phyloP scores from a whole-genome alignment of 306 rosid genomes.

The Casuarina glauca region DNA sequence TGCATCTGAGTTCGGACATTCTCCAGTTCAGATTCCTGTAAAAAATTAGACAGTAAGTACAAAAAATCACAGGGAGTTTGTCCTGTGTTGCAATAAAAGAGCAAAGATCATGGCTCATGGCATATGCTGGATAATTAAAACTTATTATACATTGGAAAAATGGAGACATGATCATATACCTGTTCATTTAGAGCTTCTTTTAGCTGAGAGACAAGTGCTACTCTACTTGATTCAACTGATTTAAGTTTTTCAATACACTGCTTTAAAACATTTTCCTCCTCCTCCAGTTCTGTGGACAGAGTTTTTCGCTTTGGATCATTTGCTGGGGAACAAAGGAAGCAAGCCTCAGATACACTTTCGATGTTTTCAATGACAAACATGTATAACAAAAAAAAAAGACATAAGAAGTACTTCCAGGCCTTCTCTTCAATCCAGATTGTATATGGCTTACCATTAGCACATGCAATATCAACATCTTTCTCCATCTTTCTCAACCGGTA shows the following conservation, averaged over 20 bases:
- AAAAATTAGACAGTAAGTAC: constrained; percentile 14
- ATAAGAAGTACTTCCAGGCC: background rate
- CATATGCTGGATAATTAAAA: constrained; percentile 3
- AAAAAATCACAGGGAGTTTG: constrained; percentile 11
- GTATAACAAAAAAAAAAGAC: background rate
- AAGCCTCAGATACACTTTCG: constrained; percentile 29
- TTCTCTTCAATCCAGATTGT: constrained; percentile 6
- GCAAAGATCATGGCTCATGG: constrained; percentile 7
- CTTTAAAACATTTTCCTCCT: constrained; percentile 70
- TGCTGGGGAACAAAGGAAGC: constrained; percentile 50
- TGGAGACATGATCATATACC: constrained; percentile 38
- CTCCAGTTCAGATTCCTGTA: constrained; percentile 88
- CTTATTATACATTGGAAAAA: constrained; percentile 1
- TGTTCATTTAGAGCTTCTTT: constrained; percentile 83
- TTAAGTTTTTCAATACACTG: constrained; percentile 74
- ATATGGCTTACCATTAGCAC: constrained; percentile 53
- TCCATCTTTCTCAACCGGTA: constrained; percentile 73
- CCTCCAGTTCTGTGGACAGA: constrained; percentile 71
- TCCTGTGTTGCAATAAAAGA: constrained; percentile 26
- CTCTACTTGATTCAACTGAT: constrained; percentile 71
- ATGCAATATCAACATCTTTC: constrained; percentile 69
- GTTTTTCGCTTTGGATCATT: constrained; percentile 80
- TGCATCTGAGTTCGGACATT: constrained; percentile 84
- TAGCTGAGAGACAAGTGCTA: constrained; percentile 75
- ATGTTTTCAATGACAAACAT: background rate